These are phyloP conservation scores for Amphibolis antarctica DNA, from an alignment of 106 monocot species.

Conservation along the genomic window DNA sequence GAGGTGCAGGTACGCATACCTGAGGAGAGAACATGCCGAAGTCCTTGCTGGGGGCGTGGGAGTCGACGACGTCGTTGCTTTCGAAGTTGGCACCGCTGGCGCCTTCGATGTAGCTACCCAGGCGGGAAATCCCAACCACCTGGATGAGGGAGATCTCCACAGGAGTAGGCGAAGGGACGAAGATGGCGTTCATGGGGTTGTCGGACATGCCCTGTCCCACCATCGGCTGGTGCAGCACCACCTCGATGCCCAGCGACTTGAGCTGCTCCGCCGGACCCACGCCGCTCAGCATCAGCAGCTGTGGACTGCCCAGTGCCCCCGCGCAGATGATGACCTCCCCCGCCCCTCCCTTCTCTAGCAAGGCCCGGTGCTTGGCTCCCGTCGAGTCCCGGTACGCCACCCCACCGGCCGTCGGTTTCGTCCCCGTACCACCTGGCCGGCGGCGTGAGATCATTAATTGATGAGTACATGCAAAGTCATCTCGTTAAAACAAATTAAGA, in stretches of 20 bases:
- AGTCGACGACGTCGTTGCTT: not conserved
- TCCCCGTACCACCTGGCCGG: not conserved
- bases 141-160: conserved; percentile 59
- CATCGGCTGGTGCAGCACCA: conserved; percentile 31
- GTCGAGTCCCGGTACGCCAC: conserved; percentile 40
- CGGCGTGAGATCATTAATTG: not conserved
- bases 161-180: conserved; percentile 44
- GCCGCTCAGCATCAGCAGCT: conserved; percentile 66
- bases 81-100: conserved; percentile 43
- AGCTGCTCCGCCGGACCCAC: conserved; percentile 39
- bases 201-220: conserved; percentile 72
- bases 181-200: conserved; percentile 78
- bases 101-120: conserved; percentile 56
- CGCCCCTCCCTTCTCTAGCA: conserved; percentile 18
- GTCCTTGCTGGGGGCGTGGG: not conserved
- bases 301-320: conserved; percentile 5
- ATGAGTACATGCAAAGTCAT: no score
- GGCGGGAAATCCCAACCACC: conserved; percentile 51
- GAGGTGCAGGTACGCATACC: no score
- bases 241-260: conserved; percentile 24
- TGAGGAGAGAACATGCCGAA: not conserved
- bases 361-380: conserved; percentile 31
- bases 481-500: no score
- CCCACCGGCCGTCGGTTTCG: conserved; percentile 31
- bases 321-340: conserved; percentile 11